phyloP scores from a whole-genome alignment of 73 alveolate genomes.

The Paraurostyla sp. region DNA sequence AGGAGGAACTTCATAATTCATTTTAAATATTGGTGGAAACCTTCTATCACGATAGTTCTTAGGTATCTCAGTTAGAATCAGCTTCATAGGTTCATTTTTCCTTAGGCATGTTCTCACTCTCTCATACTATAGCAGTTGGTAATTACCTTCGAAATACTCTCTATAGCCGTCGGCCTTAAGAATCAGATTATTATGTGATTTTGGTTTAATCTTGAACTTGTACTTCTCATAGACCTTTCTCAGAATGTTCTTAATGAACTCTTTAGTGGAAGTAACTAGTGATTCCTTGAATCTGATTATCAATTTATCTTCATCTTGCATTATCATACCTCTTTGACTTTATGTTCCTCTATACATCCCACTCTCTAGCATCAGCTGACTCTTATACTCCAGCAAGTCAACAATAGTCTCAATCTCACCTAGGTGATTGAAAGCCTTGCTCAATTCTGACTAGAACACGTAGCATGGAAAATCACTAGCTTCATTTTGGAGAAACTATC shows the following conservation, averaged over 20 bases:
- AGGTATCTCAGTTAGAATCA: constrained; percentile 74
- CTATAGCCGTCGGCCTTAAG: constrained; percentile 88
- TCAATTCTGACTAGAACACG: constrained; percentile 77
- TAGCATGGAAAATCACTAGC: constrained; percentile 77
- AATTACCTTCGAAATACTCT: constrained; percentile 91
- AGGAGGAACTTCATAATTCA: constrained; percentile 32
- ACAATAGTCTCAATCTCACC: constrained; percentile 70
- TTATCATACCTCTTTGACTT: not conserved
- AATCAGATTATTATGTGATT: constrained; percentile 65
- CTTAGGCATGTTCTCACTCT: constrained; percentile 89
- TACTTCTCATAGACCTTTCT: constrained; percentile 63
- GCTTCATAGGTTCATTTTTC: constrained; percentile 68
- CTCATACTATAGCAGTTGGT: constrained; percentile 86
- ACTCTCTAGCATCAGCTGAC: constrained; percentile 33
- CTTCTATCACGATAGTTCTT: constrained; percentile 51
- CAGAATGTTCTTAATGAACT: constrained; percentile 80
- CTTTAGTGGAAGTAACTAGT: constrained; percentile 86
- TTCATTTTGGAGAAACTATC: constrained; percentile 67
- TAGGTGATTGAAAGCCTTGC: constrained; percentile 86
- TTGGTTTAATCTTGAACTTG: constrained; percentile 61
- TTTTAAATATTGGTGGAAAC: constrained; percentile 68
- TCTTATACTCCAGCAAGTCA: constrained; percentile 72
- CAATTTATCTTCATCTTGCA: constrained; percentile 21
- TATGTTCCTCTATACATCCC: no score
- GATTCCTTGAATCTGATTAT: constrained; percentile 69